Base-by-base conservation (phyloP, 441 rosid genomes). In the Macaranga tanarius region DNA sequence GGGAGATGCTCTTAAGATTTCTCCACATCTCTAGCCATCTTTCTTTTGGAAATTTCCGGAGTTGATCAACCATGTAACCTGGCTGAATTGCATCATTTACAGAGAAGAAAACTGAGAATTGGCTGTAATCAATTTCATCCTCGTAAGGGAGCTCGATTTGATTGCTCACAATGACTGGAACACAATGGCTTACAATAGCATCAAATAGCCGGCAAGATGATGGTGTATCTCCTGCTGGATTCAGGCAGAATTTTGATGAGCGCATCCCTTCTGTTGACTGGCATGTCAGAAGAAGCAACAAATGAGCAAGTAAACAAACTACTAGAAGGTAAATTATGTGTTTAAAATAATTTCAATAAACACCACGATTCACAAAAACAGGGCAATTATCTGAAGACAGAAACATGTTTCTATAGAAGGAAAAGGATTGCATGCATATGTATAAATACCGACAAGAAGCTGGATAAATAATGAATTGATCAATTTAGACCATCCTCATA, bases 161-260 rank as follows among this genome's bases (percentile, higher is more conserved):
- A 76, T 95, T 90, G 22, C 98, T 93, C 75, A 95, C 87, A 60
- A 95, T 89, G 62, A 93, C 93, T 0, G 99, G 99, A 54, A 95
- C 82, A 74, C 98, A 95, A 80, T 92, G 97, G 80, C 97, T 92
- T 69, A 87, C 93, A 56, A 95, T 90, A 19, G 97, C 99, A 68
- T 95, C 98, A 64, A 93, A 95, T n/a, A 92, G 80, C 25, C 98
- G 90, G 80, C 97, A 91, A 28, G 99, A 95, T 45, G 99, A 95
- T 60, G 99, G 98, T 12, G 99, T 91, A 70, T 95, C 99, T 66
- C 99, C 99, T 5, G 93, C 98, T 60, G 98, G 97, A 84, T 91
- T 86, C 52, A 91, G 83, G 73, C 99, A 95, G 84, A 93, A 95
- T 77, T 93, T 95, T 3, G 99, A 91, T 26, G 83, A 79, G 40